phyloP scores from a whole-genome alignment of 1,139 yeast species.

The Candida smagusa region DNA sequence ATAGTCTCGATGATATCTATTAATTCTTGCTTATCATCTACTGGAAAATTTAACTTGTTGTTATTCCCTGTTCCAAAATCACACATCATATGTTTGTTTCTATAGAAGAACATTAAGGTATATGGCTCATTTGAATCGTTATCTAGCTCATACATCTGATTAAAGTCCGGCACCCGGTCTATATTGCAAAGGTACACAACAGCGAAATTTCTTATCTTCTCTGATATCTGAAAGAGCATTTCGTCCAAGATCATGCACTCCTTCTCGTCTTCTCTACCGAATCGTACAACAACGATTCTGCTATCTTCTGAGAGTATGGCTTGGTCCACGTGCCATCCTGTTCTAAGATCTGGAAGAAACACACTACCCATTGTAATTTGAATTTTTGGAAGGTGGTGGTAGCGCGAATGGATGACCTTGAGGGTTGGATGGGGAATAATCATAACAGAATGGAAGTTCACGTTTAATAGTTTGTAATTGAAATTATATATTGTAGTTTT shows the following conservation, averaged over 20 bases:
- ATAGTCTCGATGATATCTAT: conserved; percentile 89
- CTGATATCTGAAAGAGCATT: conserved; percentile 72
- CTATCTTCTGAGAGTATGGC: conserved; percentile 86
- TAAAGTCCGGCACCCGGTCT: conserved; percentile 86
- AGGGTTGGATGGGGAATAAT: too few species aligned
- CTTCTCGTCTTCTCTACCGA: conserved; percentile 75
- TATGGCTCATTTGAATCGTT: conserved; percentile 56
- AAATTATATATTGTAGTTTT: too few species aligned
- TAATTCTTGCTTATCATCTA: conserved; percentile 82
- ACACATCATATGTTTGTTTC: conserved; percentile 96
- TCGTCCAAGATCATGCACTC: conserved; percentile 94
- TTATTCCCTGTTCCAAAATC: conserved; percentile 98
- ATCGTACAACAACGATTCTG: conserved; percentile 79
- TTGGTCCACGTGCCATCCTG: conserved; percentile 97
- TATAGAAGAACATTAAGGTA: conserved; percentile 88
- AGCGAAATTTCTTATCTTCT: conserved; percentile 83
- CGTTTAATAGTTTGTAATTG: too few species aligned
- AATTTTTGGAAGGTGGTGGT: too few species aligned
- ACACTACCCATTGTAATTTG: conserved; percentile 66
- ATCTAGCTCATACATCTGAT: conserved; percentile 85
- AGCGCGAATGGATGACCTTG: too few species aligned
- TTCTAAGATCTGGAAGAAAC: conserved; percentile 78
- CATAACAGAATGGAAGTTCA: too few species aligned
- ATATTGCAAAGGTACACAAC: conserved; percentile 85
- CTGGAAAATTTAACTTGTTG: conserved; percentile 79